A percentile compares a stretch with the other conserved stretches of the same genome.
Evolutionary conservation across 768 basidiomycete species (phyloP).

Genomic region (Lactarius vividus): DNA sequence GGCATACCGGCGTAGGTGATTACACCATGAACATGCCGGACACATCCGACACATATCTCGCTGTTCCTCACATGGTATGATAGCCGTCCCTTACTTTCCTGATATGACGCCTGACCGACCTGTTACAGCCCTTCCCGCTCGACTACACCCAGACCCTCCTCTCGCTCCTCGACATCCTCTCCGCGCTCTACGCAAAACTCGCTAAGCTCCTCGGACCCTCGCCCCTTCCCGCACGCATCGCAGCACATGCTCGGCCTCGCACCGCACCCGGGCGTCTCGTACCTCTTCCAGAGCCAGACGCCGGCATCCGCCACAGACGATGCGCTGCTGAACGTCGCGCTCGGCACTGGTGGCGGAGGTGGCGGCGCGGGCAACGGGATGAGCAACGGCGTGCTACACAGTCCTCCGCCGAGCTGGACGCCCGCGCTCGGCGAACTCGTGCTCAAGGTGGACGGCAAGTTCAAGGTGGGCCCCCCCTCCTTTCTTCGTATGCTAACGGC

Average conservation of each 20-base stretch:
- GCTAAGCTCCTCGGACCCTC: constrained; percentile 80
- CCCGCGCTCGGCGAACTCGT: constrained; percentile 67
- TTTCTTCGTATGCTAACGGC: not conserved
- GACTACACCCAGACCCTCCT: constrained; percentile 90
- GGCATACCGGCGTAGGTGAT: constrained; percentile 53
- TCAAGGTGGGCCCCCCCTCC: constrained; percentile 56
- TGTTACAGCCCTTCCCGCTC: constrained; percentile 72
- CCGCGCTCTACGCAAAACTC: constrained; percentile 88
- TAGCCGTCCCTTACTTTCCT: not conserved
- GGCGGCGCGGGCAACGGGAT: not conserved
- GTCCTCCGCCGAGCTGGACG: constrained; percentile 62
- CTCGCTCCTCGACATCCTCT: constrained; percentile 84
- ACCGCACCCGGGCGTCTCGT: constrained; percentile 81
- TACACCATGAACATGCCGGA: constrained; percentile 62
- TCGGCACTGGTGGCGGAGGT: constrained; percentile 34
- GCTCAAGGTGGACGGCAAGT: constrained; percentile 75
- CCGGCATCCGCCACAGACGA: constrained; percentile 41
- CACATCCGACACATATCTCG: constrained; percentile 65
- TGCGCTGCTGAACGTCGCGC: constrained; percentile 71
- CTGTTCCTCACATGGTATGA: constrained; percentile 72
- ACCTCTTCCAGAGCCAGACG: constrained; percentile 58
- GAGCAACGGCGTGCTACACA: constrained; percentile 37
- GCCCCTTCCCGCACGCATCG: constrained; percentile 63
- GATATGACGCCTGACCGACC: not conserved
- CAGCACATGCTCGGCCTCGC: constrained; percentile 75